Evolutionary conservation across 2,329 filamentous ascomycete genomes (phyloP), one percentile per base, ranked within the genome.

Genomic region (Ascochyta fabae): DNA sequence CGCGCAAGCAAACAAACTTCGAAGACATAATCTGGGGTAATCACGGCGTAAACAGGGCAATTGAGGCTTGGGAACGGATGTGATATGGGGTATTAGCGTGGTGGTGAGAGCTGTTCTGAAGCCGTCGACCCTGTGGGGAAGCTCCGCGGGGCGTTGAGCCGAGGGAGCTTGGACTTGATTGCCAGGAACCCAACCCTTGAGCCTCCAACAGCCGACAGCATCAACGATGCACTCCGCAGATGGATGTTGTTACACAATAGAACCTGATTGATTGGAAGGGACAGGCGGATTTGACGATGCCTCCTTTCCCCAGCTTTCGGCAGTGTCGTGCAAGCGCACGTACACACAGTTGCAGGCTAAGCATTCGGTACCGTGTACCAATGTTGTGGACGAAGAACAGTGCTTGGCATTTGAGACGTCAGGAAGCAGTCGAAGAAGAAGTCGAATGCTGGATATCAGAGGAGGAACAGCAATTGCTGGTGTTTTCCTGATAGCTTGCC

Each of bases 1-100:
- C 57, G 34, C 71, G 71, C 10, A 74, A 63, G 41, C 65, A 70
- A 46, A 51, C 51, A 36, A 73, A 67, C 48, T 68, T 73, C 8
- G 68, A 70, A 4, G 64, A 58, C 73, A 75, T 75, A 42, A 43
- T 41, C 44, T 52, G 55, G 48, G 50, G 47, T 39, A 48, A 38
- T 48, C 26, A 44, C 43, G 47, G 48, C 29, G 39, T 36, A n/a
- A 22, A 24, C 23, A 43, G 39, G 45, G 49, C 35, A 41, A 49
- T 49, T 58, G 49, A 39, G 19, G 46, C 50, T 33, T 35, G 45
- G 26, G 43, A 45, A 33, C 50, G 46, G 41, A 26, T 33, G 39
- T 4, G 48, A 26, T 46, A 50, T 54, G 50, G 46, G 41, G 50
- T 53, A 50, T 53, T 58, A 50, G 50, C 46, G 50, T 35, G 40